These are phyloP conservation scores for Starmerella floricola DNA, from an alignment of 805 yeast species.

Conservation along the genomic window DNA sequence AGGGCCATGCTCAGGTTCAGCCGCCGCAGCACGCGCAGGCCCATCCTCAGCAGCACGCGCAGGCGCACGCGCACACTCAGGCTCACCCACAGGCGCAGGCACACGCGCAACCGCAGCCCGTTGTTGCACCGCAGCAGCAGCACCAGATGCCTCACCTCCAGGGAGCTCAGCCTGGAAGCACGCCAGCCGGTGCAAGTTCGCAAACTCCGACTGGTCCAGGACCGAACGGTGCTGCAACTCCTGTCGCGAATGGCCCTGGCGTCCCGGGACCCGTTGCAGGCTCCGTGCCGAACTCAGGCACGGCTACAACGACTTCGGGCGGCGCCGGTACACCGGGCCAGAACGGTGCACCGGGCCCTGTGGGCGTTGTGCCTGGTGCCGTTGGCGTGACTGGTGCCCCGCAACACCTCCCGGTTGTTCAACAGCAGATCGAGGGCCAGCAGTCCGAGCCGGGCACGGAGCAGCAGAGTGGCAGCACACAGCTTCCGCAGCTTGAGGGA, in stretches of 20 bases:
- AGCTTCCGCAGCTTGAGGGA: slow-evolving; percentile 5
- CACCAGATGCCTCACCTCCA: background rate
- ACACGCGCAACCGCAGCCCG: slow-evolving; percentile 12
- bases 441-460: background rate
- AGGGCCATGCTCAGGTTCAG: slow-evolving; percentile 14
- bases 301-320: too few species aligned
- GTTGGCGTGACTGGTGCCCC: slow-evolving; percentile 1
- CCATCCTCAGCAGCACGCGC: slow-evolving; percentile 20
- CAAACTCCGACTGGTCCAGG: too few species aligned
- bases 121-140: background rate
- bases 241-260: background rate
- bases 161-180: background rate
- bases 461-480: slow-evolving; percentile 3
- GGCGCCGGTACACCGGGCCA: background rate
- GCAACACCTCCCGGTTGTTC: slow-evolving; percentile 2
- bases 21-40: slow-evolving; percentile 6
- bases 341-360: slow-evolving; percentile 5
- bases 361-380: background rate
- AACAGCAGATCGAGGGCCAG: slow-evolving; percentile 4
- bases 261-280: background rate
- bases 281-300: too few species aligned
- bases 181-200: too few species aligned
- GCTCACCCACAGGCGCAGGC: slow-evolving; percentile 17
- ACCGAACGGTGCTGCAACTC: background rate
- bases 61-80: slow-evolving; percentile 8